Evolutionary conservation across 2,329 filamentous ascomycete species (phyloP), one percentile per base, ranked within the genome.

Genomic region (Aspergillus sojae): DNA sequence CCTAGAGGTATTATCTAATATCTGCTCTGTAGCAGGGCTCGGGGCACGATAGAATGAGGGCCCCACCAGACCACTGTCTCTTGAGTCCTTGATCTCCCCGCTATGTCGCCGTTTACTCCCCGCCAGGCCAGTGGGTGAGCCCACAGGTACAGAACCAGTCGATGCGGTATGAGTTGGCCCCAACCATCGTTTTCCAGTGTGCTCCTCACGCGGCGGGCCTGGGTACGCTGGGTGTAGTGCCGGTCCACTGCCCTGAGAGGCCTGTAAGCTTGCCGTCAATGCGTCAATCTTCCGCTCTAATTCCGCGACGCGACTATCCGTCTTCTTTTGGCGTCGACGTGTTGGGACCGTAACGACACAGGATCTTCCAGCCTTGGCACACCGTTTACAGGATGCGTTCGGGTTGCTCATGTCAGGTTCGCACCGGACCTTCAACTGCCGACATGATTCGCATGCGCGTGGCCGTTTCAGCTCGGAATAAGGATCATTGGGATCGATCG

Each of bases 201-300:
- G 34, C 73, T 81, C 60, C 75, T 82, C 65, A 70, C 81, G 21
- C 75, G 81, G 34, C 68, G 76, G 52, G 74, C 32, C 57, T 57
- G 61, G 62, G 39, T 52, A 62, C 9, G 34, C 65, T 16, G 62
- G 50, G 32, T 61, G 65, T 48, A 71, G 68, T 19, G 69, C 58
- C 12, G 68, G 21, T 54, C 74, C 69, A 21, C 65, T 59, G 6
- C 71, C 71, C 57, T 77, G 75, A 11, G 77, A 75, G 2, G 91
- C 88, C 53, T 92, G 89, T 67, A 97, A 75, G 41, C 88, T 93
- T 7, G 92, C 91, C 9, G 92, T 96, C 74, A 97, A 77, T 10
- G 91, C 91, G 81, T 97, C 93, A 67, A 97, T 94, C 81, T 96
- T 96, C 83, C 90, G 93, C 82, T 97, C 93, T 58, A 97, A 83